phyloP scores from a whole-genome alignment of 2,329 filamentous ascomycete species.

The Alternaria burnsii region DNA sequence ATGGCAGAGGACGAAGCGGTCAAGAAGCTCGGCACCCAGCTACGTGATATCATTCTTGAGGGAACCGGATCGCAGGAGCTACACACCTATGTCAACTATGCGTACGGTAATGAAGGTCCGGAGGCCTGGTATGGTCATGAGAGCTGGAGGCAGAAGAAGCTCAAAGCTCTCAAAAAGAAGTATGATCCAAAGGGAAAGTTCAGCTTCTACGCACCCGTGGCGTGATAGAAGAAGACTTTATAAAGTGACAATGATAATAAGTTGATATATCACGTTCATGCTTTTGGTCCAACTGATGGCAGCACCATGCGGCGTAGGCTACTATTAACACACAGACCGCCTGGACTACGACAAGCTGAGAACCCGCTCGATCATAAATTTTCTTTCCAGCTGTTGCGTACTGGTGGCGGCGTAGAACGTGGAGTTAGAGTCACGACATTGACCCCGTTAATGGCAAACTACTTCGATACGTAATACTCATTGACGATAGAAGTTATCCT shows the following conservation, averaged over 20 bases:
- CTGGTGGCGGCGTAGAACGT: too few relatives aligned
- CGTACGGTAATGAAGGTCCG: slow-evolving; percentile 41
- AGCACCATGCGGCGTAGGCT: not conserved
- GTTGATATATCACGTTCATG: not conserved
- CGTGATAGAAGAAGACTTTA: not conserved
- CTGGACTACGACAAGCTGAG: too few relatives aligned
- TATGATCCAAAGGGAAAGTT: slow-evolving; percentile 47
- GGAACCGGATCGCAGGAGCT: slow-evolving; percentile 31
- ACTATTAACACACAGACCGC: rapidly evolving
- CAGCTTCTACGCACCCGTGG: slow-evolving; percentile 40
- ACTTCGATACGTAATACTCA: too few relatives aligned
- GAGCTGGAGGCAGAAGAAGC: slow-evolving; percentile 40
- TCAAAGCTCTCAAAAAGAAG: slow-evolving; percentile 42
- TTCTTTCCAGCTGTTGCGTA: too few relatives aligned
- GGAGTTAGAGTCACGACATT: too few relatives aligned
- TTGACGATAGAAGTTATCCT: too few relatives aligned
- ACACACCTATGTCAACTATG: slow-evolving; percentile 49
- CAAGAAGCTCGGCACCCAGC: slow-evolving; percentile 22
- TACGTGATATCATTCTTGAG: slow-evolving; percentile 30
- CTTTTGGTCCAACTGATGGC: not conserved
- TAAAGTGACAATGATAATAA: not conserved
- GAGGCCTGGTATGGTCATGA: slow-evolving; percentile 46
- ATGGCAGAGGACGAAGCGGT: slow-evolving; percentile 20
- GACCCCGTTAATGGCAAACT: too few relatives aligned
- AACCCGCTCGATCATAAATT: too few relatives aligned